Evolutionary conservation across 2,329 filamentous ascomycete species (phyloP).

Genomic region (Coniochaeta sp.): DNA sequence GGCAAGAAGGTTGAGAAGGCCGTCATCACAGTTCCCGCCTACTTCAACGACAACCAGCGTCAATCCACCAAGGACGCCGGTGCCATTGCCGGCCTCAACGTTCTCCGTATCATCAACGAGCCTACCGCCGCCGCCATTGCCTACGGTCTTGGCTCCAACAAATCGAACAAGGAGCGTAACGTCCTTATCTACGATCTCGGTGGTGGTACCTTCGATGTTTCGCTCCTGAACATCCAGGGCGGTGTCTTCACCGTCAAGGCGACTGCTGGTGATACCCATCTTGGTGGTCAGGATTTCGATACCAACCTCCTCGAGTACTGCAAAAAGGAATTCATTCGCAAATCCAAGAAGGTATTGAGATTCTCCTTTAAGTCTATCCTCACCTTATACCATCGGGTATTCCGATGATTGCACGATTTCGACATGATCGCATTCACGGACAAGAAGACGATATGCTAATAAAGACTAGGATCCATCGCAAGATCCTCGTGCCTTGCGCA

Average conservation of each 20-base stretch:
- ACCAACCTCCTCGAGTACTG: constrained; percentile 93
- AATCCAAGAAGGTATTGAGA: too few relatives aligned
- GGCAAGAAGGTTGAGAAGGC: constrained; percentile 99
- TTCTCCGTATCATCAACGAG: constrained; percentile 99
- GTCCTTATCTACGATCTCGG: constrained; percentile 99
- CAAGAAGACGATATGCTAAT: too few relatives aligned
- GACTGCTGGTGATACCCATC: constrained; percentile 93
- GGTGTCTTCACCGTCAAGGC: constrained; percentile 99
- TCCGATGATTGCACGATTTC: too few relatives aligned
- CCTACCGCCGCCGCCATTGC: constrained; percentile 96
- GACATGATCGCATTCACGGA: too few relatives aligned
- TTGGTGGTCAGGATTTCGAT: constrained; percentile 95
- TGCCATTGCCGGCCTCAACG: constrained; percentile 94
- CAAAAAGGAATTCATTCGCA: constrained; percentile 86
- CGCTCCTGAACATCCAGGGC: constrained; percentile 95
- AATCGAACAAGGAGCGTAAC: constrained; percentile 96
- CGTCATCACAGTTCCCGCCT: constrained; percentile 96
- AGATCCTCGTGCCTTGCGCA: constrained; percentile 87
- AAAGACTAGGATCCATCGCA: constrained; percentile 52
- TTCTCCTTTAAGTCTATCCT: too few relatives aligned
- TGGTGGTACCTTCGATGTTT: constrained; percentile 99
- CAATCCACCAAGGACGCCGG: constrained; percentile 99
- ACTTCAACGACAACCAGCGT: constrained; percentile 99
- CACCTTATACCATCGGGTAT: too few relatives aligned
- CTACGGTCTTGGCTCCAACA: constrained; percentile 92